Evolutionary conservation across 2,329 filamentous ascomycete species (phyloP).

Genomic region (Pseudogymnoascus sp.): DNA sequence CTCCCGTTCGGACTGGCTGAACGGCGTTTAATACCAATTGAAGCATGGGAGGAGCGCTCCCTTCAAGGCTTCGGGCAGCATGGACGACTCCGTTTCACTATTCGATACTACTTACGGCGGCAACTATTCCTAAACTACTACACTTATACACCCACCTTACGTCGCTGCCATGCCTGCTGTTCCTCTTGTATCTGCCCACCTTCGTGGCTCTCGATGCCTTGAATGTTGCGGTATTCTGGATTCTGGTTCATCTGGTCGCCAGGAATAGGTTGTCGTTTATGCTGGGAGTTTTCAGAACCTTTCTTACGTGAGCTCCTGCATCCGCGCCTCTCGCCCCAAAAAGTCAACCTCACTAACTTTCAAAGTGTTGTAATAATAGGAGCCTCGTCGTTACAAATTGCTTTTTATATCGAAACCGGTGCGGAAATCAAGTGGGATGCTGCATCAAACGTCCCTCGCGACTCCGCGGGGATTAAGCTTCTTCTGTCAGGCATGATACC

Average conservation of each 20-base stretch:
- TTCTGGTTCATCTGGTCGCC: slow-evolving; percentile 27
- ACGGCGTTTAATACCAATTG: too few relatives aligned
- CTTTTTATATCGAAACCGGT: slow-evolving; percentile 34
- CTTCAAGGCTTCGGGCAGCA: slow-evolving; percentile 3
- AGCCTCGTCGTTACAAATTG: slow-evolving; percentile 31
- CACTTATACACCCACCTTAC: slow-evolving; percentile 14
- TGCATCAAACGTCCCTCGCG: slow-evolving; percentile 29
- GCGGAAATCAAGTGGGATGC: slow-evolving; percentile 34
- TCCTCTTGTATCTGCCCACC: slow-evolving; percentile 32
- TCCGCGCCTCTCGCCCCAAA: neutral
- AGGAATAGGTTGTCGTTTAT: slow-evolving; percentile 16
- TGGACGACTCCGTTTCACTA: slow-evolving; percentile 14
- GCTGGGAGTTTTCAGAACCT: neutral
- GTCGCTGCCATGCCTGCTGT: slow-evolving; percentile 15
- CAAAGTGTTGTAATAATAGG: slow-evolving; percentile 23
- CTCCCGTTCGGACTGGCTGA: too few relatives aligned
- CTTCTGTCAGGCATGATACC: slow-evolving; percentile 30
- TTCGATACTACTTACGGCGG: slow-evolving; percentile 15
- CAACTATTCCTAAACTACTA: slow-evolving; percentile 14
- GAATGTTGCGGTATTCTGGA: slow-evolving; percentile 26
- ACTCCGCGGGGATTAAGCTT: slow-evolving; percentile 32
- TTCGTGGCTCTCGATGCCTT: slow-evolving; percentile 31
- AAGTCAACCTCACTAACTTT: neutral
- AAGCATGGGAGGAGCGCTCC: too few relatives aligned
- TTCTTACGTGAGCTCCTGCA: slow-evolving; percentile 9